Base-by-base conservation (phyloP, 2,329 filamentous ascomycete genomes). In the Fusarium nisikadoi region DNA sequence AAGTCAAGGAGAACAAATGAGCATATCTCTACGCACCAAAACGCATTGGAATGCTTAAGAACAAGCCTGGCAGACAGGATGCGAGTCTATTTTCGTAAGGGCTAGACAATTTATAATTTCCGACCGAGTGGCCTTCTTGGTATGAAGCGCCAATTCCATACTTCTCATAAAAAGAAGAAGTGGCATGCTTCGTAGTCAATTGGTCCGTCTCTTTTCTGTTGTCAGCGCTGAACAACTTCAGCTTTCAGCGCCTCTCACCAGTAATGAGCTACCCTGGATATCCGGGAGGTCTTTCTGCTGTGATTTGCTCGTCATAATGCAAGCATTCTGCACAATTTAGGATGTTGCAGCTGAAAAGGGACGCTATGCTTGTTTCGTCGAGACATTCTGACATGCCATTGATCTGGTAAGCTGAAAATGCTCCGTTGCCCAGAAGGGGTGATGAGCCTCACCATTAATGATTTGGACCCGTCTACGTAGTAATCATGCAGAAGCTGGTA, bases 81-180 rank as follows among this genome's bases (percentile, higher is more conserved):
- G 3, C 8, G 8, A 19, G 12, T 4, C 7, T 27, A 27, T 27
- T 27, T 27, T 8, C 27, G 27, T 10, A 20, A n/a, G 3, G 9
- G 20, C 14, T 29, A 8, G 6, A 4, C 0, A 3, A 11, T 12
- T 19, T 13, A 4, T 11, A 6, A 13, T 13, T 9, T 4, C 0
- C 27, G 16, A 7, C 7, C 19, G 4, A 8, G 2, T 19, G 23
- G 23, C 23, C 42, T 13, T 1, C 7, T 19, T 19, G 13, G 0
- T 6, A 43, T 25, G 31, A 43, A 13, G 16, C 6, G 16, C 3
- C 5, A 19, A 45, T 27, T 6, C 1, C 17, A 25, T 4, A 2
- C 6, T 17, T 46, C 25, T 8, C 19, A 12, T 12, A 0, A 3
- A 20, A 47, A 47, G 19, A 29, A 47, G 13, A 29, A 17, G 45